Conservation (phyloP, 2,329 filamentous ascomycete genomes). For the Metarhizium guizhouense region DNA sequence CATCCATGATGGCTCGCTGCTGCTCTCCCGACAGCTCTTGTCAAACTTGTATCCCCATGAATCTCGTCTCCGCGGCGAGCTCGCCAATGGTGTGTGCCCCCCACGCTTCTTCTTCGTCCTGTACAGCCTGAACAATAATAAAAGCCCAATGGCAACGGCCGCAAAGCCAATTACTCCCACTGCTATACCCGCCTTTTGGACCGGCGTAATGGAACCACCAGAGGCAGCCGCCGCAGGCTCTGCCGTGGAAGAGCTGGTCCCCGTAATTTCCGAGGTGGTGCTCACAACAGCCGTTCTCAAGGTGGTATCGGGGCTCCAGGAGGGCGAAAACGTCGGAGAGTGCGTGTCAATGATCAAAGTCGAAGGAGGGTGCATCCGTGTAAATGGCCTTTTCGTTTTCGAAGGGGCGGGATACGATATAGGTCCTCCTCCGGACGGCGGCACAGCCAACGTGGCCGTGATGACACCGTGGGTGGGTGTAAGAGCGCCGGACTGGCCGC, state of each 20-base stretch:
- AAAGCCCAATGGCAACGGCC: conserved; percentile 36
- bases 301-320: background rate
- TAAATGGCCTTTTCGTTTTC: conserved; percentile 4
- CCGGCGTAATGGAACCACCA: conserved; percentile 19
- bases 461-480: conserved; percentile 50
- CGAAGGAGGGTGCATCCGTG: conserved; percentile 2
- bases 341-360: conserved; percentile 7
- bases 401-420: conserved; percentile 18
- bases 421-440: conserved; percentile 16
- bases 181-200: conserved; percentile 49
- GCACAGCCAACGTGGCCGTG: conserved; percentile 43
- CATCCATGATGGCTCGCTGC: conserved; percentile 17
- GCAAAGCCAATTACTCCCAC: conserved; percentile 43
- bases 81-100: background rate
- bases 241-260: conserved; percentile 1
- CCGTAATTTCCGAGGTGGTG: conserved; percentile 1
- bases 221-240: conserved; percentile 9
- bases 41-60: conserved; percentile 26
- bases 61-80: conserved; percentile 16
- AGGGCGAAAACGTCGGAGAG: background rate
- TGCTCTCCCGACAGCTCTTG: conserved; percentile 13
- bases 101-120: conserved; percentile 30
- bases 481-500: conserved; percentile 36
- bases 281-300: background rate
- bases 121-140: conserved; percentile 32